These are phyloP conservation scores for Hypericum androsaemum DNA, from an alignment of 345 rosid species.

Conservation along the genomic window DNA sequence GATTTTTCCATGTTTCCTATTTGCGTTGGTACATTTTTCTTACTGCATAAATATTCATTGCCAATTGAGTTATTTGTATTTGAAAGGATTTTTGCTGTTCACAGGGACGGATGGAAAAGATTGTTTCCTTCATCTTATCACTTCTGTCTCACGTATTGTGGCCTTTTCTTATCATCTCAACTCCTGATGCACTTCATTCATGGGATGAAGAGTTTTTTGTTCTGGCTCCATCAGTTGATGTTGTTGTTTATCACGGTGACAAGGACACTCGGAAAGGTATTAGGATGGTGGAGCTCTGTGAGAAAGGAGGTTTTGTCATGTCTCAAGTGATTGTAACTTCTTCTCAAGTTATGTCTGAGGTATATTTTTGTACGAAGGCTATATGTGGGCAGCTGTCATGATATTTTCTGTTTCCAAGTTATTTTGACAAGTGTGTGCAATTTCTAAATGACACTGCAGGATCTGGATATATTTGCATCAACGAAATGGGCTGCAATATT, in stretches of 20 bases:
- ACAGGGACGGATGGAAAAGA: constrained; percentile 40
- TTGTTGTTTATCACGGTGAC: constrained; percentile 38
- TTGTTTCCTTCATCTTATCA: constrained; percentile 29
- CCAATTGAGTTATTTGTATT: no score
- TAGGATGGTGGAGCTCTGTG: constrained; percentile 34
- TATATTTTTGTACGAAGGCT: constrained; percentile 8
- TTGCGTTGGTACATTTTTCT: no score
- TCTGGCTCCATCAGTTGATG: constrained; percentile 28
- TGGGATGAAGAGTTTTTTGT: constrained; percentile 43
- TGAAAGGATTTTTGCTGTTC: neutral
- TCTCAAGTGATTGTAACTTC: constrained; percentile 42
- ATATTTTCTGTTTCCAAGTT: constrained; percentile 3
- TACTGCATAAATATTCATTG: no score
- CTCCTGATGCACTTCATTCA: constrained; percentile 22
- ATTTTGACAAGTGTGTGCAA: neutral
- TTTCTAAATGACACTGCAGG: constrained; percentile 29
- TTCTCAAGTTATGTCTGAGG: constrained; percentile 40
- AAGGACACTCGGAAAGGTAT: constrained; percentile 26
- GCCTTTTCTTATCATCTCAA: constrained; percentile 44
- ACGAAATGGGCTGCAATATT: constrained; percentile 45
- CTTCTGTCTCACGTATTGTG: constrained; percentile 15
- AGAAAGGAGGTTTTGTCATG: constrained; percentile 30
- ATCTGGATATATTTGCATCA: constrained; percentile 20
- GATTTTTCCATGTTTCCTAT: no score
- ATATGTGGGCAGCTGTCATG: constrained; percentile 1